phyloP scores from a whole-genome alignment of 2,329 filamentous ascomycete species.

The Daldinia sp. region DNA sequence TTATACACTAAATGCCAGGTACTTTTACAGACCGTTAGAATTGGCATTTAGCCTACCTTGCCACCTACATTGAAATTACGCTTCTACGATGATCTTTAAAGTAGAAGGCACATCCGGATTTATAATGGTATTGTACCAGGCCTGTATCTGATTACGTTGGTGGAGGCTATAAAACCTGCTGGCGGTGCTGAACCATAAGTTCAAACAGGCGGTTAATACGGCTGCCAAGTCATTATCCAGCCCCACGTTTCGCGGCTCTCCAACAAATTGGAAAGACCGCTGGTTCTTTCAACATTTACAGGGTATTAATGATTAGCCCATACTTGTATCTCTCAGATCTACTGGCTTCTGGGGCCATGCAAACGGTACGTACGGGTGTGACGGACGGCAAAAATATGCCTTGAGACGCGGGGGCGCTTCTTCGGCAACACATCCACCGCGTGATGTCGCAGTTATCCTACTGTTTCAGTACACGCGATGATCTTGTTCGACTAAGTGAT shows the following conservation, averaged over 20 bases:
- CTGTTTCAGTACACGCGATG: constrained; percentile 30
- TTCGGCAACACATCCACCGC: constrained; percentile 27
- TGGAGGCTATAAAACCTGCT: constrained; percentile 15
- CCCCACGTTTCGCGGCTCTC: constrained; percentile 23
- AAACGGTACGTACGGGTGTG: constrained; percentile 2
- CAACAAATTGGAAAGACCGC: constrained; percentile 19
- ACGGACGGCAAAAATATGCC: constrained; percentile 12
- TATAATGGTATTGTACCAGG: constrained; percentile 18
- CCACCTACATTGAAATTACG: constrained; percentile 33
- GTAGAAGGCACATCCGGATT: constrained; percentile 18
- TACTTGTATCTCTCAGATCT: constrained; percentile 18
- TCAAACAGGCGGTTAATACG: constrained; percentile 9
- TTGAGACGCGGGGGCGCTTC: constrained; percentile 32
- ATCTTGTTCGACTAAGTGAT: constrained; percentile 17
- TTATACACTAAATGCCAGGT: neutral
- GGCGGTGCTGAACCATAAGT: constrained; percentile 13
- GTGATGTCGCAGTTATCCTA: constrained; percentile 15
- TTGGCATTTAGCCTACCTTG: neutral
- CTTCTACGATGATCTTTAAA: constrained; percentile 19
- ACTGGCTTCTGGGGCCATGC: constrained; percentile 27
- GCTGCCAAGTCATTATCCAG: constrained; percentile 23
- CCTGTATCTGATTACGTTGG: constrained; percentile 24
- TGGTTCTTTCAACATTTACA: constrained; percentile 8
- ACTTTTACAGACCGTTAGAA: neutral
- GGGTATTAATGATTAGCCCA: constrained; percentile 21